Evolutionary conservation across 2,329 filamentous ascomycete genomes (phyloP), one percentile per base, ranked within the genome.

Genomic region (Aspergillus vadensis): DNA sequence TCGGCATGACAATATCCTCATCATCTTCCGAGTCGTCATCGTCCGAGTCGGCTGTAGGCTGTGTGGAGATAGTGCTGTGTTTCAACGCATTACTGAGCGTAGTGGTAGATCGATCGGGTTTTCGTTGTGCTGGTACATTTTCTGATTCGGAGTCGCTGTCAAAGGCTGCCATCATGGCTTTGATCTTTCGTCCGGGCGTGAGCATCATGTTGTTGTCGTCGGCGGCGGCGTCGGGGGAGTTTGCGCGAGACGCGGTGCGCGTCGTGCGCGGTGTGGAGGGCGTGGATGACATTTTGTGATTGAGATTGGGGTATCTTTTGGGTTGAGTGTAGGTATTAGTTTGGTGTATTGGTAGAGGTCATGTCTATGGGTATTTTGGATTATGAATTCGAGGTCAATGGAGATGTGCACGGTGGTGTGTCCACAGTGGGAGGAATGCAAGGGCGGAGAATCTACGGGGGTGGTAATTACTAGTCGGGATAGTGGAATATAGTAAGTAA

Each of bases 1-100:
- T 82, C 0, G 89, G 89, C 48, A 82, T 74, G 51, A 83, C 77
- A 30, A 76, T 79, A 36, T 82, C 79, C n/a, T 82, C 81, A n/a
- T 82, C 79, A 2, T 77, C 73, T 3, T 77, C 72, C 27, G 27
- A 30, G 5, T 77, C 73, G 3, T 77, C 72, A 4, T 66, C 58
- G 7, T 62, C 61, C 4, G 53, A 49, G 32, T 65, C 57, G 23
- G 58, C 55, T 5, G 27, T 15, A 52, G 60, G 38, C 6, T 19
- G 47, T 39, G 27, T 60, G 21, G n/a, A 54, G 6, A 32, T 58
- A 27, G 38, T 52, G 27, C 52, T 61, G 4, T 51, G 38, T 23
- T 57, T 59, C 1, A 51, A 23, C 14, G 58, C 50, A 30, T 63
- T 47, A 38, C 53, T 41, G 2, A 60, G 47, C 41, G 10, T 55